These are phyloP conservation scores for Lentinula sp. DNA, from an alignment of 768 basidiomycete species.

Conservation along the genomic window DNA sequence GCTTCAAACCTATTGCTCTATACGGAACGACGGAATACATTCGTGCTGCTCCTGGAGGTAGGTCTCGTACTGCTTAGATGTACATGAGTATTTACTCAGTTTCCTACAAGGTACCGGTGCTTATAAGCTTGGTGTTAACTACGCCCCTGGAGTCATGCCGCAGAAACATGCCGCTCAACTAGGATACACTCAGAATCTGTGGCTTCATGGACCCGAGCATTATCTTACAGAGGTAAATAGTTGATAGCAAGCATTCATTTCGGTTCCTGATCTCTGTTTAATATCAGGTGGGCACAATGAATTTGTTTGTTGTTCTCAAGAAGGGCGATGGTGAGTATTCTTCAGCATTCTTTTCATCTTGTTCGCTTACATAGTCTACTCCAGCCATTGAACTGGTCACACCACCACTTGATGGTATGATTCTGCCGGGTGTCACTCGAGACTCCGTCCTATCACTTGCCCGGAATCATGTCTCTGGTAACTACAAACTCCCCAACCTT, in stretches of 20 bases:
- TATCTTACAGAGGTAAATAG: slow-evolving; percentile 42
- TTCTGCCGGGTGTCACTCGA: slow-evolving; percentile 89
- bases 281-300: slow-evolving; percentile 78
- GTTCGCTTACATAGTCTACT: background rate
- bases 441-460: slow-evolving; percentile 75
- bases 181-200: slow-evolving; percentile 87
- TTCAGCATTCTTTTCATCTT: slow-evolving; percentile 1
- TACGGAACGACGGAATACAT: slow-evolving; percentile 81
- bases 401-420: slow-evolving; percentile 85
- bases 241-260: background rate
- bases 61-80: slow-evolving; percentile 5
- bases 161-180: slow-evolving; percentile 69
- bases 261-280: slow-evolving; percentile 4
- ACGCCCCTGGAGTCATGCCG: slow-evolving; percentile 82
- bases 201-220: slow-evolving; percentile 74
- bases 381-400: slow-evolving; percentile 79
- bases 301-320: slow-evolving; percentile 79
- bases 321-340: slow-evolving; percentile 50
- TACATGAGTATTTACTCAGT: background rate
- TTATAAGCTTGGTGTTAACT: slow-evolving; percentile 84
- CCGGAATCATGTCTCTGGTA: slow-evolving; percentile 50
- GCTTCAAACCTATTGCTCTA: slow-evolving; percentile 89
- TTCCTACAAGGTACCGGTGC: slow-evolving; percentile 66
- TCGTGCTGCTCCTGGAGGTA: slow-evolving; percentile 84
- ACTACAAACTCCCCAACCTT: slow-evolving; percentile 39